phyloP scores from a whole-genome alignment of 202 grass and related monocot genomes.

The Setaria viridis region DNA sequence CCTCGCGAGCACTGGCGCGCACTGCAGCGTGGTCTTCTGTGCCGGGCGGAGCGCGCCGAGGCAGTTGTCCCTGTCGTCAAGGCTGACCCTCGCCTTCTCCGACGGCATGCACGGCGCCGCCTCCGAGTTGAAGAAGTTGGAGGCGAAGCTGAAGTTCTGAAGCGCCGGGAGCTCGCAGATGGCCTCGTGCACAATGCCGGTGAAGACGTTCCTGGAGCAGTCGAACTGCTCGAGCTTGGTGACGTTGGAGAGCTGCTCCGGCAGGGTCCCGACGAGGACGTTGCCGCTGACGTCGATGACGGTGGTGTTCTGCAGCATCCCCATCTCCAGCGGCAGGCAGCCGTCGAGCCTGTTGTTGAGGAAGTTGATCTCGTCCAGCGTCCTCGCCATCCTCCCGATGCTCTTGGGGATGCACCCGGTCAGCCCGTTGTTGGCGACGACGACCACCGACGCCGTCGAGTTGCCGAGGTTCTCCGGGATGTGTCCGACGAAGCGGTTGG shows the following conservation, averaged over 20 bases:
- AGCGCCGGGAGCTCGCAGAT: constrained; percentile 69
- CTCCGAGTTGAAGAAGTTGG: constrained; percentile 86
- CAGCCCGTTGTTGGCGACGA: constrained; percentile 73
- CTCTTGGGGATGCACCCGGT: constrained; percentile 72
- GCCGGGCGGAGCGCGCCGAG: constrained; percentile 52
- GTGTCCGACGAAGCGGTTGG: constrained; percentile 62
- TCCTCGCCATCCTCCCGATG: constrained; percentile 58
- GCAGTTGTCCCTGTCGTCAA: constrained; percentile 73
- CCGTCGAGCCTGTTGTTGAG: constrained; percentile 66
- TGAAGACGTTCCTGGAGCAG: constrained; percentile 62
- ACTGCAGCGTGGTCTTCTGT: constrained; percentile 64
- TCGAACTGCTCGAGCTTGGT: constrained; percentile 65
- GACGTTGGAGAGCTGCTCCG: constrained; percentile 44
- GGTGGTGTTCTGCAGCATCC: constrained; percentile 43
- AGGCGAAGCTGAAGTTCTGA: constrained; percentile 77
- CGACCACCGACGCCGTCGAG: constrained; percentile 75
- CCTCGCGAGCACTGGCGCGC: constrained; percentile 53
- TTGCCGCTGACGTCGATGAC: constrained; percentile 70
- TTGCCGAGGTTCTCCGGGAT: constrained; percentile 74
- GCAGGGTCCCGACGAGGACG: constrained; percentile 50
- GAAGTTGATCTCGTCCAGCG: constrained; percentile 73
- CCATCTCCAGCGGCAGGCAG: constrained; percentile 66
- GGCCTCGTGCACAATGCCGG: constrained; percentile 57
- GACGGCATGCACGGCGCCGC: constrained; percentile 55
- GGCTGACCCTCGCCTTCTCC: constrained; percentile 37